A percentile compares a stretch with the other conserved stretches of the same genome.
These are phyloP conservation scores for Daedalea quercina DNA, from an alignment of 768 basidiomycete genomes.

Conservation along the genomic window DNA sequence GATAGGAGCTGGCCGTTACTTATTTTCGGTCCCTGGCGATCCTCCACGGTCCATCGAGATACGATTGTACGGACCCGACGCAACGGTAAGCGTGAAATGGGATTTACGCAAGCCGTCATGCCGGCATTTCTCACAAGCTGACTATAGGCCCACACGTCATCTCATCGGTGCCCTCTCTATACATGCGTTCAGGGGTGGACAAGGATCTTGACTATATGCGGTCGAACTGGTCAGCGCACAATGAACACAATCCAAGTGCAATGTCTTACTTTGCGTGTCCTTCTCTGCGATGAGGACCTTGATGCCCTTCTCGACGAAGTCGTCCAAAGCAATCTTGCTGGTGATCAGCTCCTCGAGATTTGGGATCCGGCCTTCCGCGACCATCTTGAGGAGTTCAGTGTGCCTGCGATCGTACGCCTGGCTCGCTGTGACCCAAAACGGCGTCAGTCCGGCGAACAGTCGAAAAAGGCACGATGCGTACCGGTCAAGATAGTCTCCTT, in stretches of 20 bases:
- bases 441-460: too few relatives aligned
- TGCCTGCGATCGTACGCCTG: slow-evolving; percentile 34
- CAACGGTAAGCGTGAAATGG: neutral
- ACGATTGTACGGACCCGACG: neutral
- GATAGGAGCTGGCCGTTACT: too few relatives aligned
- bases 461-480: slow-evolving; percentile 1
- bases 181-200: slow-evolving; percentile 7
- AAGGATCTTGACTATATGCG: slow-evolving; percentile 5
- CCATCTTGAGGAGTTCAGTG: slow-evolving; percentile 31
- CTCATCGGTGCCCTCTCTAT: too few relatives aligned
- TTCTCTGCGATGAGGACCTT: slow-evolving; percentile 33
- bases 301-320: slow-evolving; percentile 38
- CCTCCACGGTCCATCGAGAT: neutral
- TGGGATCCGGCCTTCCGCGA: slow-evolving; percentile 31
- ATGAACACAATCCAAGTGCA: neutral
- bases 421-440: slow-evolving; percentile 21
- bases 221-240: neutral
- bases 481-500: slow-evolving; percentile 35
- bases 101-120: neutral
- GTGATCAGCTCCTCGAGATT: slow-evolving; percentile 38
- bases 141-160: neutral
- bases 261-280: slow-evolving; percentile 31
- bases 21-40: too few relatives aligned
- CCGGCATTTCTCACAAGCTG: neutral
- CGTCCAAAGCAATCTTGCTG: slow-evolving; percentile 32